A percentile compares a stretch with the other conserved stretches of the same genome.
These are phyloP conservation scores for Trichomonascaceae sp. DNA, from an alignment of 1,139 yeast species.

Conservation along the genomic window DNA sequence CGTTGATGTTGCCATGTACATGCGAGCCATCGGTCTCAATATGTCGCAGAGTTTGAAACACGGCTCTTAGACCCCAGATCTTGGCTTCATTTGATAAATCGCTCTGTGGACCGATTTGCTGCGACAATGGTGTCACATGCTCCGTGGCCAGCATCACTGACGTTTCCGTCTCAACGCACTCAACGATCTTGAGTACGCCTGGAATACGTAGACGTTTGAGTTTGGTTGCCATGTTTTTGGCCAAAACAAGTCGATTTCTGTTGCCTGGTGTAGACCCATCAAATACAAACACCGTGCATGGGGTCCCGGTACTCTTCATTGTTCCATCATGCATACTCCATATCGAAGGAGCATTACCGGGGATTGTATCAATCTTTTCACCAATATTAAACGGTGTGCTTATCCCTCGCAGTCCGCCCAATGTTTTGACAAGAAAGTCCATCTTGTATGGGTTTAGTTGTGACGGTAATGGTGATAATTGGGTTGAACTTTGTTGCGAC, in stretches of 20 bases:
- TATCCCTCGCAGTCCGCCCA: constrained; percentile 24
- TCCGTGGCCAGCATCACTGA: constrained; percentile 66
- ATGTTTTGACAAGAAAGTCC: constrained; percentile 27
- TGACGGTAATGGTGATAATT: too few relatives aligned
- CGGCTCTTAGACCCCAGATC: constrained; percentile 42
- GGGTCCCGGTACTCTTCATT: constrained; percentile 27
- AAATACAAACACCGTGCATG: constrained; percentile 49
- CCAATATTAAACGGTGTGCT: constrained; percentile 22
- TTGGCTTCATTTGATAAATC: constrained; percentile 26
- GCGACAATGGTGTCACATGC: constrained; percentile 47
- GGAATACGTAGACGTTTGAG: constrained; percentile 65
- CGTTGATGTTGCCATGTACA: constrained; percentile 51
- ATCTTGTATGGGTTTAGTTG: too few relatives aligned
- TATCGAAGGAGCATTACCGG: constrained; percentile 21
- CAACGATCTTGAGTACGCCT: constrained; percentile 57
- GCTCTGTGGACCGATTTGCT: constrained; percentile 6
- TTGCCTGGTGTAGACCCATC: constrained; percentile 34
- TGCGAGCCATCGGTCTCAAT: constrained; percentile 52
- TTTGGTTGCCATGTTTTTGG: constrained; percentile 51
- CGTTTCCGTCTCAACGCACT: constrained; percentile 38
- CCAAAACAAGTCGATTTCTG: constrained; percentile 30
- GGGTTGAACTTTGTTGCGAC: too few relatives aligned
- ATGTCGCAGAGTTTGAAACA: constrained; percentile 39
- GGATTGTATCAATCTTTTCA: constrained; percentile 10
- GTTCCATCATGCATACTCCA: constrained; percentile 41